These are phyloP conservation scores for Puccinellia tenuiflora DNA, from an alignment of 176 grass and related monocot species.

Conservation along the genomic window DNA sequence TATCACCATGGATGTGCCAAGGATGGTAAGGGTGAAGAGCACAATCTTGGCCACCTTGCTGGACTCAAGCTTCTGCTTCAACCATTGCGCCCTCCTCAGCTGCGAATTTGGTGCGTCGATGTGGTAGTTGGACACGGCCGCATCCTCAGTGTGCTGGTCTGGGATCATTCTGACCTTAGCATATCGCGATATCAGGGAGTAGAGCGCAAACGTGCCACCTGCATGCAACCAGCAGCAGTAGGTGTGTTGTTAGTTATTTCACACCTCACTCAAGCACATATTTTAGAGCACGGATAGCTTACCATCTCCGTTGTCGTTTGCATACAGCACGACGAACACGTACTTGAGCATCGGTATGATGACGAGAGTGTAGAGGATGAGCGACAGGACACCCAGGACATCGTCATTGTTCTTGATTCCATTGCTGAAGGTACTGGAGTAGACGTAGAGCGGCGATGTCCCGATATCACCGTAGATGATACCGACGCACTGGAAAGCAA, in stretches of 20 bases:
- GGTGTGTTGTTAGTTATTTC: too few relatives aligned
- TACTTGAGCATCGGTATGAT: constrained; percentile 68
- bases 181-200: constrained; percentile 66
- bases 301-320: constrained; percentile 77
- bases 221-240: constrained; percentile 18
- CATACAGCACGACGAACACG: constrained; percentile 62
- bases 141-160: constrained; percentile 61
- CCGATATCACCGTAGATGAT: constrained; percentile 80
- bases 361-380: constrained; percentile 68
- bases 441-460: constrained; percentile 67
- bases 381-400: constrained; percentile 52
- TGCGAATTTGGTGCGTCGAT: neutral
- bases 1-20: constrained; percentile 55
- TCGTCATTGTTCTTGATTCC: constrained; percentile 48
- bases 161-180: constrained; percentile 60
- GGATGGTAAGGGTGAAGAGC: neutral
- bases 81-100: neutral
- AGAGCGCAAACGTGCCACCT: constrained; percentile 79
- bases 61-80: neutral
- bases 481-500: constrained; percentile 70
- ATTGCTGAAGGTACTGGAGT: constrained; percentile 51
- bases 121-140: too few relatives aligned
- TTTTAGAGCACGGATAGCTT: neutral
- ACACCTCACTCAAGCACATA: neutral
- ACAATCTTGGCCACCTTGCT: neutral